phyloP scores from a whole-genome alignment of 805 yeast species.

The Kuraishia floccosa region DNA sequence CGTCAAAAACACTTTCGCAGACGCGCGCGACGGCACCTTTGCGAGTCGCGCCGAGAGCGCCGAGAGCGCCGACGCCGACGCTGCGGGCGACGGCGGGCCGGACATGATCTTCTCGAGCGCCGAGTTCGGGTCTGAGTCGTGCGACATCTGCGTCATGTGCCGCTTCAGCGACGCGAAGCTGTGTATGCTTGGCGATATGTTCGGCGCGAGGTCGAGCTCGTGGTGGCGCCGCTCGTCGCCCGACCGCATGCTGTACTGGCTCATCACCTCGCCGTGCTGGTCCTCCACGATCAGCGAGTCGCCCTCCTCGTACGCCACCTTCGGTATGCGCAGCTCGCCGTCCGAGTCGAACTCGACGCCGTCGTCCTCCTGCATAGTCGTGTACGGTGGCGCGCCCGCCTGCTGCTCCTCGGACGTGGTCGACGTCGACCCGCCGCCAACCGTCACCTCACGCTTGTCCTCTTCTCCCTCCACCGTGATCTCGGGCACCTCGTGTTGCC shows the following conservation, averaged over 20 bases:
- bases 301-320: slow-evolving; percentile 60
- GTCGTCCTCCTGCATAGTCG: background rate
- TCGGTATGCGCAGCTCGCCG: slow-evolving; percentile 17
- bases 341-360: slow-evolving; percentile 1
- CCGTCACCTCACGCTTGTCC: slow-evolving; percentile 7
- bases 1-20: slow-evolving; percentile 1
- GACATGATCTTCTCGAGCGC: too few species aligned
- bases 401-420: background rate
- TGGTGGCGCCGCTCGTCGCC: background rate
- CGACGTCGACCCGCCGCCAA: slow-evolving; percentile 12
- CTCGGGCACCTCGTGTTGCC: slow-evolving; percentile 11
- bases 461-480: slow-evolving; percentile 7
- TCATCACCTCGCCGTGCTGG: slow-evolving; percentile 67
- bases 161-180: slow-evolving; percentile 8
- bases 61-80: background rate
- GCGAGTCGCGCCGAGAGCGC: slow-evolving; percentile 1
- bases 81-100: background rate
- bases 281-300: slow-evolving; percentile 65
- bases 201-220: background rate
- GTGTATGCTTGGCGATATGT: slow-evolving; percentile 5
- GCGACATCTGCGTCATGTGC: slow-evolving; percentile 3
- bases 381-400: background rate
- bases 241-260: background rate
- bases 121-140: background rate
- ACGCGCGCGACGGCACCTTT: background rate